Conservation (phyloP, 768 basidiomycete genomes). For the Cystobasidium ongulense region DNA sequence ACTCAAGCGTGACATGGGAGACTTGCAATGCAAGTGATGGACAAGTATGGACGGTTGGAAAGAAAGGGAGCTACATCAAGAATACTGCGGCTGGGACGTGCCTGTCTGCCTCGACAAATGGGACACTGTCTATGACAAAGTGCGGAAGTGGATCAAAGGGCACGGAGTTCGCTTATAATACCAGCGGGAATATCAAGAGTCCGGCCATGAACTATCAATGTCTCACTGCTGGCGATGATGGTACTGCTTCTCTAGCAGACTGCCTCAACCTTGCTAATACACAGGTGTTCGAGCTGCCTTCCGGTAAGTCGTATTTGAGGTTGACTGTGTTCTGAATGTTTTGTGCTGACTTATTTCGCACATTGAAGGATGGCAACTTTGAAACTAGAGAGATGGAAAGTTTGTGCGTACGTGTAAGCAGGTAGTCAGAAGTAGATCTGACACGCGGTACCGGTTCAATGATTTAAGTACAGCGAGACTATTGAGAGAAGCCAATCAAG, state of each 20-base stretch:
- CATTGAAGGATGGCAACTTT: not conserved
- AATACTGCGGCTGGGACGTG: not conserved
- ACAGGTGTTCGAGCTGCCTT: conserved; percentile 22
- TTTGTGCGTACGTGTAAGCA: not conserved
- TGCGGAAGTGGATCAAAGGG: not conserved
- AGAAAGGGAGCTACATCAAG: conserved; percentile 10
- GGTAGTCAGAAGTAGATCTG: too few relatives aligned
- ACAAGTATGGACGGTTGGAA: conserved; percentile 9
- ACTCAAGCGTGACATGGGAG: not conserved
- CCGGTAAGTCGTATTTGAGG: not conserved
- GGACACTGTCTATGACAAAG: not conserved
- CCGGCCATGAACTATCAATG: not conserved
- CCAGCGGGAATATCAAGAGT: conserved; percentile 4
- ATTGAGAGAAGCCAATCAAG: too few relatives aligned
- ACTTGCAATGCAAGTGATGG: not conserved
- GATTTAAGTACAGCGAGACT: too few relatives aligned
- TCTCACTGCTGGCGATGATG: not conserved
- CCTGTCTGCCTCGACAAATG: not conserved
- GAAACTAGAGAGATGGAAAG: not conserved
- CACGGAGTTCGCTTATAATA: not conserved
- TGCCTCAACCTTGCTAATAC: conserved; percentile 9
- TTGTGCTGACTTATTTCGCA: not conserved
- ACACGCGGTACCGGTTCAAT: too few relatives aligned
- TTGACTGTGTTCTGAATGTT: not conserved
- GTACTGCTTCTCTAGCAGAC: not conserved